Percentiles rank a stretch among this genome's conserved stretches.
Evolutionary conservation across 192 early-diverging fungal species (phyloP).

Genomic region (Umbelopsis isabellina): DNA sequence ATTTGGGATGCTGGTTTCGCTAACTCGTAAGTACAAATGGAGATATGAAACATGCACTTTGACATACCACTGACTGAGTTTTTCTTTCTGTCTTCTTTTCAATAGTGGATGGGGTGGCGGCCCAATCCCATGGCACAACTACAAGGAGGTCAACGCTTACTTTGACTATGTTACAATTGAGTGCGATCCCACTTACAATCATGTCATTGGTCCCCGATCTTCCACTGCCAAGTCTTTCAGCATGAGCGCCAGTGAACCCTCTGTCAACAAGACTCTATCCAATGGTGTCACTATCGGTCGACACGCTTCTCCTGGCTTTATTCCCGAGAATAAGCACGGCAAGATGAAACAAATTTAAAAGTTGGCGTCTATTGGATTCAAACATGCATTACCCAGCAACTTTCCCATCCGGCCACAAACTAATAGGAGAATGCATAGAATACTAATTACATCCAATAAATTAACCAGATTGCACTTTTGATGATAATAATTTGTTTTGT

Average conservation of each 20-base stretch:
- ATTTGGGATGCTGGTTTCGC: constrained; percentile 48
- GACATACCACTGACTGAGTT: not conserved
- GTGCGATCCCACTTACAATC: constrained; percentile 17
- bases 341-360: not conserved
- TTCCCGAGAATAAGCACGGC: not conserved
- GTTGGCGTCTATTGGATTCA: not conserved
- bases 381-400: not conserved
- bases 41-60: not conserved
- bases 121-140: constrained; percentile 27
- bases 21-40: constrained; percentile 6
- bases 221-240: constrained; percentile 1
- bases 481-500: too few relatives aligned
- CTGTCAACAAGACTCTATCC: not conserved
- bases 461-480: too few relatives aligned
- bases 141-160: constrained; percentile 20
- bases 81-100: not conserved
- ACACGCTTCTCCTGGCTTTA: not conserved
- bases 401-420: not conserved
- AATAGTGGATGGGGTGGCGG: constrained; percentile 39
- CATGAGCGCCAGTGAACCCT: not conserved
- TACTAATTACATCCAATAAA: too few relatives aligned
- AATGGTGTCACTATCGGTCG: not conserved
- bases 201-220: not conserved
- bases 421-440: too few relatives aligned
- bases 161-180: constrained; percentile 16